Conservation (phyloP, 768 basidiomycete species). For the Trametes coccinea region DNA sequence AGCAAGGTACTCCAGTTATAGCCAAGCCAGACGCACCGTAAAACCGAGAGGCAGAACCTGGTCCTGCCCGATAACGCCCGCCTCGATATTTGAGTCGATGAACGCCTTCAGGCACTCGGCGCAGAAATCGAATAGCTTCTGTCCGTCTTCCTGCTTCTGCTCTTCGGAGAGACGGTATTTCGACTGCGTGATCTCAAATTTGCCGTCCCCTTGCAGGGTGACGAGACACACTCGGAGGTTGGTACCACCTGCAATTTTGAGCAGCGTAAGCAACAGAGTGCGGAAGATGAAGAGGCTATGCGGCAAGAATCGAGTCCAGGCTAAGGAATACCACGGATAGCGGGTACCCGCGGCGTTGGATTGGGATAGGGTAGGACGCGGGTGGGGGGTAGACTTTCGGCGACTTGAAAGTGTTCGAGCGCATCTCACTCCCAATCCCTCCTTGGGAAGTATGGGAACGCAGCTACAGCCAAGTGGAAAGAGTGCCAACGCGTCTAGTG, state of each 20-base stretch:
- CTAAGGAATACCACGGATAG: no score
- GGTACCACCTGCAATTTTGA: constrained; percentile 66
- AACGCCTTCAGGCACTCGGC: constrained; percentile 91
- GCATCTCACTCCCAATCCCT: no score
- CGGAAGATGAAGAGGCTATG: no score
- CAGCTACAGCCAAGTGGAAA: background rate
- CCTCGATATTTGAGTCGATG: constrained; percentile 68
- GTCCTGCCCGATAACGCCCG: constrained; percentile 52
- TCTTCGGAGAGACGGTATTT: constrained; percentile 97
- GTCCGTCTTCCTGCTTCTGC: constrained; percentile 97
- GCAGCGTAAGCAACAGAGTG: no score
- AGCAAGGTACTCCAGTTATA: constrained; percentile 11
- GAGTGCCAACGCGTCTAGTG: no score
- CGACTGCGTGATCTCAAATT: constrained; percentile 96
- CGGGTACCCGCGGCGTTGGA: no score
- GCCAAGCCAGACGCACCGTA: constrained; percentile 59
- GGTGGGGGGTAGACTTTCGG: no score
- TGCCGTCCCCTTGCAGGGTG: constrained; percentile 85
- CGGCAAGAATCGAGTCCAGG: no score
- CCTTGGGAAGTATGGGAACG: no score
- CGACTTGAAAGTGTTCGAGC: no score
- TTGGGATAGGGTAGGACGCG: no score
- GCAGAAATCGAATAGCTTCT: constrained; percentile 95
- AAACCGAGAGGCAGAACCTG: constrained; percentile 83
- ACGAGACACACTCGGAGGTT: constrained; percentile 99